Base-by-base conservation (phyloP, 2,329 filamentous ascomycete genomes). In the Alternaria panax region DNA sequence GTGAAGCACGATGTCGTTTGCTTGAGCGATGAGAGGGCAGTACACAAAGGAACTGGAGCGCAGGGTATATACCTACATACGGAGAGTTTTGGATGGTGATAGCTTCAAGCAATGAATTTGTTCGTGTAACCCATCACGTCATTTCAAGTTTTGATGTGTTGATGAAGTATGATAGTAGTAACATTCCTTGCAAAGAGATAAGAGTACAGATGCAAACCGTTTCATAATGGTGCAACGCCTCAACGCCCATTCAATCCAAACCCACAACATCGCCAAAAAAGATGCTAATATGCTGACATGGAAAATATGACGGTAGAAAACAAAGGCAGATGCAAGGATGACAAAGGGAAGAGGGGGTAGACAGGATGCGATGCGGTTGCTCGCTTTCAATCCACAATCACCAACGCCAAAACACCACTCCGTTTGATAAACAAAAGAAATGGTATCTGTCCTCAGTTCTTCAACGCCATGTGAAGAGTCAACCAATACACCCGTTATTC, bases 31-130 rank as follows among this genome's bases (percentile, higher is more conserved):
- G 88, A 90, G 74, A 80, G 88, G 28, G 88, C 86, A 4, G 86
- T 90, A 42, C 87, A 89, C 66, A 90, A 90, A 72, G 88, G 88
- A 2, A 89, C 85, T 0, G 87, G 87, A 0, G 88, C 88, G 14
- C 87, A 89, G 71, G 88, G 87, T 0, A 84, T 89, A 27, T 88
- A 84, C 70, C 71, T 88, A 30, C 85, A 88, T 75, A 83, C 83
- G 0, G 87, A 89, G 73, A 81, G 80, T 18, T 88, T 87, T 75
- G 57, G 57, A 16, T 60, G 57, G 57, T 60, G n/a, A 60, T 28
- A 3, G 5, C 3, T 16, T 16, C 24, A 6, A 6, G 9, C 4
- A 24, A 24, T 25, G 14, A 27, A 9, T 25, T 25, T 27, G 2
- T 38, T 51, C 25, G 22, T 25, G 28, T 20, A 27, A 9, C 25